phyloP scores from a whole-genome alignment of 345 rosid species.

The Geranium rotundifolium region DNA sequence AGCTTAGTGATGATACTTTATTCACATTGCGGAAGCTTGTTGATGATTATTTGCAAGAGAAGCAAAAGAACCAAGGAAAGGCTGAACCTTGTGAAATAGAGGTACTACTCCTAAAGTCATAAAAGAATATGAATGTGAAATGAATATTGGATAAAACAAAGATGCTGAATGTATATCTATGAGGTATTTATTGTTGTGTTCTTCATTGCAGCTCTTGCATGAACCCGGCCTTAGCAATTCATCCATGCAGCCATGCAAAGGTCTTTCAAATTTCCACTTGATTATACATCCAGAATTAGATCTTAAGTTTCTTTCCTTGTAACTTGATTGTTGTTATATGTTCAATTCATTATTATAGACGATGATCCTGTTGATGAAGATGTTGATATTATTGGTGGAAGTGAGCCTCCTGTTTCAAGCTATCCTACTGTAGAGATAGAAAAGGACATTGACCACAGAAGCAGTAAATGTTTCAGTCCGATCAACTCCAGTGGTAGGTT shows the following conservation, averaged over 20 bases:
- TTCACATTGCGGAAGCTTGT: slow-evolving; percentile 57
- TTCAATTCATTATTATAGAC: slow-evolving; percentile 29
- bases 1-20: slow-evolving; percentile 69
- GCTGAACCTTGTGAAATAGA: slow-evolving; percentile 80
- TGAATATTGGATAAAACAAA: background rate
- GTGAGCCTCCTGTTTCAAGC: slow-evolving; percentile 65
- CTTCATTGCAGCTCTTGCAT: slow-evolving; percentile 43
- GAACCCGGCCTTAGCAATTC: slow-evolving; percentile 73
- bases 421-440: slow-evolving; percentile 36
- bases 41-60: slow-evolving; percentile 55
- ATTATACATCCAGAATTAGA: background rate
- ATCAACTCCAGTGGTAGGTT: slow-evolving; percentile 46
- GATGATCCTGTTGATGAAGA: slow-evolving; percentile 68
- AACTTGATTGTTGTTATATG: background rate
- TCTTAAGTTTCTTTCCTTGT: background rate
- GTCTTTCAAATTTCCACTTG: slow-evolving; percentile 8
- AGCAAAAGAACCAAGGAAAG: slow-evolving; percentile 38
- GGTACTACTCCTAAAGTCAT: slow-evolving; percentile 25
- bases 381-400: slow-evolving; percentile 69
- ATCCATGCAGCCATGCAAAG: slow-evolving; percentile 60
- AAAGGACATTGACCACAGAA: slow-evolving; percentile 22
- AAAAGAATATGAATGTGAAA: background rate
- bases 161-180: background rate
- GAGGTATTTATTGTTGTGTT: background rate
- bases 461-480: slow-evolving; percentile 21